A percentile compares a stretch with the other conserved stretches of the same genome.
Conservation (phyloP, 495 filamentous ascomycete species). For the Glarea lozoyensis region DNA sequence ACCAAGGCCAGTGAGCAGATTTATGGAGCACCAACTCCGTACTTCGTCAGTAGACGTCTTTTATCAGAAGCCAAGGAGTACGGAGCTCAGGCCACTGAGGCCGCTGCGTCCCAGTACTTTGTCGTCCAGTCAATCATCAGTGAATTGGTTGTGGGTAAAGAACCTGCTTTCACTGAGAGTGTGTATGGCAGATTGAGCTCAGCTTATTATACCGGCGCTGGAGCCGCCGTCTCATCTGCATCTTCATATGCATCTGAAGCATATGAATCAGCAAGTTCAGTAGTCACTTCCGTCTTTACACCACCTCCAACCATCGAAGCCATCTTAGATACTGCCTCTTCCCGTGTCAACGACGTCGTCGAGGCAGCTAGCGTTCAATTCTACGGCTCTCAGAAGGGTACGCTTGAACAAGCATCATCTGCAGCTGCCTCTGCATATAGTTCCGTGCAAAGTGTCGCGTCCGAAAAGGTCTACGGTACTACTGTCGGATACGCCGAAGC, state of each 20-base stretch:
- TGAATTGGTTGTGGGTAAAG: conserved; percentile 67
- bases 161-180: conserved; percentile 75
- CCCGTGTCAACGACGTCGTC: conserved; percentile 48
- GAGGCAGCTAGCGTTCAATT: conserved; percentile 50
- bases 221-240: conserved; percentile 35
- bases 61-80: conserved; percentile 41
- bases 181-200: conserved; percentile 62
- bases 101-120: conserved; percentile 51
- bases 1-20: conserved; percentile 59
- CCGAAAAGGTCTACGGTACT: conserved; percentile 48
- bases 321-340: conserved; percentile 45
- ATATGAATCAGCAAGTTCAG: conserved; percentile 50
- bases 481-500: conserved; percentile 37
- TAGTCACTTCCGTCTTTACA: conserved; percentile 41
- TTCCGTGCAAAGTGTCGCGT: conserved; percentile 38
- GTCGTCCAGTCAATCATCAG: conserved; percentile 65
- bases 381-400: conserved; percentile 50
- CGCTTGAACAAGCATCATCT: conserved; percentile 41
- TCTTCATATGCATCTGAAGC: conserved; percentile 47
- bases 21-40: conserved; percentile 65
- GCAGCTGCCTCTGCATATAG: conserved; percentile 3
- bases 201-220: conserved; percentile 40
- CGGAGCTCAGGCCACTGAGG: conserved; percentile 41
- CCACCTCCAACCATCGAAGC: conserved; percentile 49
- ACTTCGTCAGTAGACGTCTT: conserved; percentile 35